These are phyloP conservation scores for Choiromyces venosus DNA, from an alignment of 495 filamentous ascomycete genomes.

Conservation along the genomic window DNA sequence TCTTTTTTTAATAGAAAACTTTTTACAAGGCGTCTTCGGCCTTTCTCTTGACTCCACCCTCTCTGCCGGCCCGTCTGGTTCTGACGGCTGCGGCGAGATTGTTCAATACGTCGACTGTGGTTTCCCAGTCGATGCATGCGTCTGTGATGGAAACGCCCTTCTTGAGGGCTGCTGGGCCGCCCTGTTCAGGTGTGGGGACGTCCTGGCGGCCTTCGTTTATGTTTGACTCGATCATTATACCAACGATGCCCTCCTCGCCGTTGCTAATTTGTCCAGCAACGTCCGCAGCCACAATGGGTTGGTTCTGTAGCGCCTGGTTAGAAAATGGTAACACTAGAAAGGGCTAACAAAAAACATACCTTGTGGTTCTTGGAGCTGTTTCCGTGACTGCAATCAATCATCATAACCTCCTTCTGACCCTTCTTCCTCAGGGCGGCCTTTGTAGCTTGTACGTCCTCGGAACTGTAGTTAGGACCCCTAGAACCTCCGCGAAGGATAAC, in stretches of 20 bases:
- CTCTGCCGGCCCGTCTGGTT: constrained; percentile 52
- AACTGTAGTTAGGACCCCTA: constrained; percentile 92
- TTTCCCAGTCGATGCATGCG: constrained; percentile 93
- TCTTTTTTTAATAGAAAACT: constrained; percentile 6
- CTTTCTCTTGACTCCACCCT: constrained; percentile 28
- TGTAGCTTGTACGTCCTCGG: constrained; percentile 67
- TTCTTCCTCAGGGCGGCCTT: constrained; percentile 80
- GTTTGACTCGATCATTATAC: constrained; percentile 98
- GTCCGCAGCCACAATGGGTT: constrained; percentile 80
- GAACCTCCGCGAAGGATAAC: constrained; percentile 89
- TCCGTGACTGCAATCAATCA: constrained; percentile 94
- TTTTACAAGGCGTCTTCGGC: constrained; percentile 26
- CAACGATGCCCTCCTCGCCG: constrained; percentile 83
- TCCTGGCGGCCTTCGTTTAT: constrained; percentile 95
- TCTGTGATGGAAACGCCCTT: constrained; percentile 97
- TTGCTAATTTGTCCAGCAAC: constrained; percentile 78
- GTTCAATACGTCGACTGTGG: constrained; percentile 77
- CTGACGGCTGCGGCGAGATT: constrained; percentile 79
- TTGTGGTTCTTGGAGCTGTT: constrained; percentile 60
- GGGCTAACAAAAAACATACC: constrained; percentile 11
- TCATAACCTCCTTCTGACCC: constrained; percentile 79
- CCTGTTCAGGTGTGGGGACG: constrained; percentile 58
- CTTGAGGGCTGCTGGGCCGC: constrained; percentile 71
- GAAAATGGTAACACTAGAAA: not conserved
- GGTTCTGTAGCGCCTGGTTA: constrained; percentile 55